A percentile compares a stretch with the other conserved stretches of the same genome.
Evolutionary conservation across 2,329 filamentous ascomycete genomes (phyloP).

Genomic region (Trichoderma oligosporum): DNA sequence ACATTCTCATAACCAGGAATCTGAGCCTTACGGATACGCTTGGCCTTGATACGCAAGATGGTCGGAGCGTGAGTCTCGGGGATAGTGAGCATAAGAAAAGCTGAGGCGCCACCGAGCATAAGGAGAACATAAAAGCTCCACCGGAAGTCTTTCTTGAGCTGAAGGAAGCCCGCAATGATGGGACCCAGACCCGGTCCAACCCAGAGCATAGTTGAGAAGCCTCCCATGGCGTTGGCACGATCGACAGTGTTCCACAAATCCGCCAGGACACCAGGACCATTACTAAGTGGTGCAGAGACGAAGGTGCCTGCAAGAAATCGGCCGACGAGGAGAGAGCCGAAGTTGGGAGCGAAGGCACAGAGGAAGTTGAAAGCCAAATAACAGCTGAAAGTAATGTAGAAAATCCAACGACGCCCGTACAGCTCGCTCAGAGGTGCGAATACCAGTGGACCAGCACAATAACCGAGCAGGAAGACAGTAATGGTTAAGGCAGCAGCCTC

Average conservation of each 20-base stretch:
- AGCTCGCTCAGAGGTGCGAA: constrained; percentile 58
- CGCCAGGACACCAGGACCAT: constrained; percentile 50
- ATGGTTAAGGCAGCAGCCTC: constrained; percentile 49
- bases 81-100: constrained; percentile 51
- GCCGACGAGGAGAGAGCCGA: constrained; percentile 49
- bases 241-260: constrained; percentile 51
- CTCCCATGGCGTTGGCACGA: constrained; percentile 51
- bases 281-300: constrained; percentile 47
- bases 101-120: constrained; percentile 39
- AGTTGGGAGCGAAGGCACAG: constrained; percentile 53
- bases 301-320: constrained; percentile 55
- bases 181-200: constrained; percentile 52
- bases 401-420: constrained; percentile 52
- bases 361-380: constrained; percentile 52
- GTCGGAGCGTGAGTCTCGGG: constrained; percentile 54
- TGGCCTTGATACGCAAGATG: constrained; percentile 52
- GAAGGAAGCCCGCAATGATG: constrained; percentile 53
- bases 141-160: constrained; percentile 52
- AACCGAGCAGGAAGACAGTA: constrained; percentile 53
- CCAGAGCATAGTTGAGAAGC: constrained; percentile 52
- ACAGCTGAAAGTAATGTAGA: constrained; percentile 46
- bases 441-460: constrained; percentile 55
- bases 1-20: constrained; percentile 52
- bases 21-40: constrained; percentile 45
- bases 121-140: constrained; percentile 51